Percentiles rank a stretch among this genome's conserved stretches.
Evolutionary conservation across 1,284 basidiomycete species (phyloP).

Genomic region (Cyathus pygmaeus): DNA sequence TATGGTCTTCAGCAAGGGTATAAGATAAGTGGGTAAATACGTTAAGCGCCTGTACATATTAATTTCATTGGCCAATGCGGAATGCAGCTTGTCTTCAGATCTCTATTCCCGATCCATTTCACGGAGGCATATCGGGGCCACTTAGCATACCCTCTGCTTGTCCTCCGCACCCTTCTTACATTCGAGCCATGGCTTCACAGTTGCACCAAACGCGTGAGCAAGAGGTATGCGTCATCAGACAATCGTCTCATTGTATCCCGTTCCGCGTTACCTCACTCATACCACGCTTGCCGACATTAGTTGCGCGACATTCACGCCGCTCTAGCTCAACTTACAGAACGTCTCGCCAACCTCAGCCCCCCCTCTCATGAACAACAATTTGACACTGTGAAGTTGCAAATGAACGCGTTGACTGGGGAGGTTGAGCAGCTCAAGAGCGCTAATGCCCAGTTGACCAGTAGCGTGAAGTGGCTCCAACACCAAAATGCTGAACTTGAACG

Average conservation of each 20-base stretch:
- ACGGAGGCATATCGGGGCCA: conserved; percentile 11
- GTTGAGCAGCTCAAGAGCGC: conserved; percentile 35
- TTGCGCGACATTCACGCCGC: conserved; percentile 25
- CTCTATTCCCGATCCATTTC: not conserved
- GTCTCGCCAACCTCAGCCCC: conserved; percentile 12
- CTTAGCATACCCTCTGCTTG: too few relatives aligned
- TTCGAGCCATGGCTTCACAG: too few relatives aligned
- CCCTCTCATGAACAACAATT: conserved; percentile 5
- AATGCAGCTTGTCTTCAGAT: too few relatives aligned
- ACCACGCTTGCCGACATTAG: too few relatives aligned
- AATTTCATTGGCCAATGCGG: too few relatives aligned
- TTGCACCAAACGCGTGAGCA: too few relatives aligned
- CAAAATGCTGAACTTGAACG: conserved; percentile 41
- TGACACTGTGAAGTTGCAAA: conserved; percentile 30
- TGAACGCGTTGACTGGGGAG: conserved; percentile 12
- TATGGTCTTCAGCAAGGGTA: too few relatives aligned
- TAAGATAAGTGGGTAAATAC: conserved; percentile 5
- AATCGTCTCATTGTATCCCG: too few relatives aligned
- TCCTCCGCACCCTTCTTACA: too few relatives aligned
- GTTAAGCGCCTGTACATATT: too few relatives aligned
- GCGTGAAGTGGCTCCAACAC: conserved; percentile 30
- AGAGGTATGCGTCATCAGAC: too few relatives aligned
- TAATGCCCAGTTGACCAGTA: conserved; percentile 30
- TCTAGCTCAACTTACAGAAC: conserved; percentile 23
- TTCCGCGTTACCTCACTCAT: too few relatives aligned